A percentile compares a stretch with the other conserved stretches of the same genome.
These are phyloP conservation scores for Leishmania guyanensis DNA, from an alignment of 208 protist genomes.

Conservation along the genomic window DNA sequence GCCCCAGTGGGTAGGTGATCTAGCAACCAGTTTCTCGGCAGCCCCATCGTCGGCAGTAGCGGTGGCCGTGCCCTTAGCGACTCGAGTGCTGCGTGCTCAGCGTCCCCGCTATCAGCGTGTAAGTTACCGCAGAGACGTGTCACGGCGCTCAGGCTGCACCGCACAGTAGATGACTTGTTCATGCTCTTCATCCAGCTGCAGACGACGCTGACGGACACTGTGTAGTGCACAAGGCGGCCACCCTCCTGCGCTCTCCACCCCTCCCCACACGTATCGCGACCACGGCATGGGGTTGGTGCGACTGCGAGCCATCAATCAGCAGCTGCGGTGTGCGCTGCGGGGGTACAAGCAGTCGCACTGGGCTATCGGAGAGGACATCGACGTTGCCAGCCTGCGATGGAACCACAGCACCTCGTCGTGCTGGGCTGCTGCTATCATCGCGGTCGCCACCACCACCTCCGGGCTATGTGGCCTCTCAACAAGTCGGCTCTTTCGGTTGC, in stretches of 20 bases:
- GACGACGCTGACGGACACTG: constrained; percentile 20
- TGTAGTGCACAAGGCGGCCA: constrained; percentile 7
- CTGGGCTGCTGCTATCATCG: background rate
- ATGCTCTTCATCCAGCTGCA: constrained; percentile 27
- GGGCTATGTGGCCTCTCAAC: constrained; percentile 6
- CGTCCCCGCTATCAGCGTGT: background rate
- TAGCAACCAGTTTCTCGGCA: background rate
- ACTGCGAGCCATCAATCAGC: constrained; percentile 24
- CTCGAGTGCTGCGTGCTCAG: too few relatives aligned
- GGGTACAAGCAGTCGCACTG: constrained; percentile 17
- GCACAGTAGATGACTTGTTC: constrained; percentile 19
- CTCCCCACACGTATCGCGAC: constrained; percentile 11
- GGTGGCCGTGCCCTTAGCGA: background rate
- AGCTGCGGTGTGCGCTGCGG: constrained; percentile 24
- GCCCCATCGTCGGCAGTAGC: background rate
- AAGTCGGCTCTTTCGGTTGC: constrained; percentile 14
- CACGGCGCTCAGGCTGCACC: constrained; percentile 11
- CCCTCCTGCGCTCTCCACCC: constrained; percentile 23
- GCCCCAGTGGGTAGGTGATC: constrained; percentile 17
- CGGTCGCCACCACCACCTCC: background rate
- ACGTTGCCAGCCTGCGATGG: background rate
- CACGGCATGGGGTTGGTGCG: constrained; percentile 19
- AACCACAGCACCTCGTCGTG: too few relatives aligned
- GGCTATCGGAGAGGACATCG: background rate
- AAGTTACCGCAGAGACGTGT: background rate